Evolutionary conservation across 2,329 filamentous ascomycete genomes (phyloP).

Genomic region (Aspergillus carbonarius): DNA sequence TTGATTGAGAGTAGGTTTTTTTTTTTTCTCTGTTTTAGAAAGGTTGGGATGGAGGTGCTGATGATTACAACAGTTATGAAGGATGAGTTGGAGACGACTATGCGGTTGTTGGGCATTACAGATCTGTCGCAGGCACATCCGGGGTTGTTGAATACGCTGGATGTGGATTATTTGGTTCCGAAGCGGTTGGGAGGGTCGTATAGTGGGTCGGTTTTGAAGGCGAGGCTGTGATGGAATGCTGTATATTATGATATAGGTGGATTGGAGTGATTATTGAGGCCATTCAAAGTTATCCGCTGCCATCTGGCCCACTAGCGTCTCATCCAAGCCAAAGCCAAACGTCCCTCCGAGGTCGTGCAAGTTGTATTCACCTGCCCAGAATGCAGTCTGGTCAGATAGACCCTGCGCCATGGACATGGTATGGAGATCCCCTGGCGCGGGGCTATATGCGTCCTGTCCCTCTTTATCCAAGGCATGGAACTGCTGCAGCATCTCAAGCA

Average conservation of each 20-base stretch:
- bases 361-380: constrained; percentile 3
- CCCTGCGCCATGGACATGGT: background rate
- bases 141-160: constrained; percentile 7
- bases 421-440: too few species aligned
- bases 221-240: background rate
- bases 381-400: background rate
- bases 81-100: constrained; percentile 9
- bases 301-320: constrained; percentile 3
- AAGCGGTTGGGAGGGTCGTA: background rate
- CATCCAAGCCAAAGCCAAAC: constrained; percentile 3
- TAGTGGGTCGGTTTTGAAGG: background rate
- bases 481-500: constrained; percentile 1
- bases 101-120: constrained; percentile 11
- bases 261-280: background rate
- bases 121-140: constrained; percentile 7
- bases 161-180: constrained; percentile 9
- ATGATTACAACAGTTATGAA: constrained; percentile 8
- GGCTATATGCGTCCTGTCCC: too few species aligned
- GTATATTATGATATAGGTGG: background rate
- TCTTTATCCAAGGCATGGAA: background rate
- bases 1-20: constrained; percentile 53
- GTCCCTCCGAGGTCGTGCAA: constrained; percentile 2
- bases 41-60: background rate
- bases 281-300: constrained; percentile 4
- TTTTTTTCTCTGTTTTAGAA: background rate